Evolutionary conservation across 2,329 filamentous ascomycete species (phyloP).

Genomic region (Sclerotiophoma versabilis): DNA sequence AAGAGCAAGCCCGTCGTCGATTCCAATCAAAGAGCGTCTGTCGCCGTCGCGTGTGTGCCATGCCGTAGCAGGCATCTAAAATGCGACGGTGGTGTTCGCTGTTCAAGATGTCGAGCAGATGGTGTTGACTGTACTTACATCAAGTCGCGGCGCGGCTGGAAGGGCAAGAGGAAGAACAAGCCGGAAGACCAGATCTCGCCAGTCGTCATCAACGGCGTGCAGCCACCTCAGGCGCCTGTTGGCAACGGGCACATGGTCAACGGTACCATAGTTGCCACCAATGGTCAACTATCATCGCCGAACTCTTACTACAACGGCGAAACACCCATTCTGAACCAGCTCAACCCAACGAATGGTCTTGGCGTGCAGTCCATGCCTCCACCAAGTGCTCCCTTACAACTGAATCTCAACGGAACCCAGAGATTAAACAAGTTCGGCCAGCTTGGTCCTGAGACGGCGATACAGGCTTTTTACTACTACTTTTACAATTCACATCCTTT

Average conservation of each 20-base stretch:
- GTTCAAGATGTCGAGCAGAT: conserved; percentile 56
- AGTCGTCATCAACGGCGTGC: conserved; percentile 30
- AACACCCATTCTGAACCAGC: conserved; percentile 29
- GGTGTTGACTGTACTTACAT: conserved; percentile 59
- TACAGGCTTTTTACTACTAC: conserved; percentile 54
- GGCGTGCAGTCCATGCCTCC: conserved; percentile 28
- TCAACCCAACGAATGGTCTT: conserved; percentile 33
- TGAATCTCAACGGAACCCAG: conserved; percentile 44
- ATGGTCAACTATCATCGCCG: conserved; percentile 39
- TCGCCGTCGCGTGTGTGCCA: conserved; percentile 58
- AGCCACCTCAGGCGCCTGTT: conserved; percentile 21
- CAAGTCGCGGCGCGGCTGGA: conserved; percentile 60
- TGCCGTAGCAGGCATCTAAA: conserved; percentile 62
- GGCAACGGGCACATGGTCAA: conserved; percentile 27
- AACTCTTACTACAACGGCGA: conserved; percentile 42
- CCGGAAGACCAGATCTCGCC: conserved; percentile 39
- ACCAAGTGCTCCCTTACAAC: conserved; percentile 29
- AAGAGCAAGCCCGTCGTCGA: conserved; percentile 23
- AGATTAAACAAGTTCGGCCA: conserved; percentile 40
- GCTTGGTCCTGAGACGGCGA: conserved; percentile 38
- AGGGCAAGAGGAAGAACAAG: conserved; percentile 51
- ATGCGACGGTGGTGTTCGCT: conserved; percentile 60
- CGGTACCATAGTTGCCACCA: conserved; percentile 16
- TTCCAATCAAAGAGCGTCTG: conserved; percentile 37
- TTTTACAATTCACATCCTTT: conserved; percentile 65